Conservation (phyloP, 345 rosid genomes). For the Diplotaxis tenuifolia region DNA sequence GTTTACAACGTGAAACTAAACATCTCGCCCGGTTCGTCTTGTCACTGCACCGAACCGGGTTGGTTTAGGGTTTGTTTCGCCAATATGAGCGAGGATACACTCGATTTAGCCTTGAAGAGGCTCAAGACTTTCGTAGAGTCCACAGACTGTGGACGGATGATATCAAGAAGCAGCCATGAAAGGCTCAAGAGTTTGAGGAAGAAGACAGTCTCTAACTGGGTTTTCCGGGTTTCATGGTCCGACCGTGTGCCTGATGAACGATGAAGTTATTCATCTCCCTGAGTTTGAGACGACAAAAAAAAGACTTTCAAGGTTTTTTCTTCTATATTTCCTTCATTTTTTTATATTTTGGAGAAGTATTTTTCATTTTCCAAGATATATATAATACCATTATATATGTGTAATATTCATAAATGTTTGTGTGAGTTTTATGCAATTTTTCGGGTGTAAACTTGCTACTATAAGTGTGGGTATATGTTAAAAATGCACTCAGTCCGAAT, state of each 20-base stretch:
- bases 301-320: constrained; percentile 10
- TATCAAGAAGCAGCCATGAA: constrained; percentile 48
- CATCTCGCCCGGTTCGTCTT: constrained; percentile 72
- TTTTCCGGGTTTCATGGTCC: constrained; percentile 72
- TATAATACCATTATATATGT: constrained; percentile 23
- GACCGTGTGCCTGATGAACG: constrained; percentile 63
- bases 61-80: constrained; percentile 82
- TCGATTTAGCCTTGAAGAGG: constrained; percentile 57
- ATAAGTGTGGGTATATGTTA: constrained; percentile 8
- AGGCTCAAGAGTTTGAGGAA: constrained; percentile 49
- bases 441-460: constrained; percentile 30
- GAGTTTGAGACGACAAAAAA: constrained; percentile 23
- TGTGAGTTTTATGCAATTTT: constrained; percentile 38
- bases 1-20: constrained; percentile 64
- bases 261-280: constrained; percentile 34
- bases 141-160: constrained; percentile 20
- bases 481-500: constrained; percentile 49
- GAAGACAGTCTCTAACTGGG: constrained; percentile 58
- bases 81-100: constrained; percentile 65
- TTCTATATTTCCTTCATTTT: constrained; percentile 27
- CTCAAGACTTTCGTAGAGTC: constrained; percentile 56
- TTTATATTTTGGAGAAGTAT: constrained; percentile 39
- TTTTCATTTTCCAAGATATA: constrained; percentile 40
- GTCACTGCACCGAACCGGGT: constrained; percentile 79
- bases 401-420: constrained; percentile 29